Evolutionary conservation across 1,284 basidiomycete genomes (phyloP).

Genomic region (Fomitopsis schrenkii): DNA sequence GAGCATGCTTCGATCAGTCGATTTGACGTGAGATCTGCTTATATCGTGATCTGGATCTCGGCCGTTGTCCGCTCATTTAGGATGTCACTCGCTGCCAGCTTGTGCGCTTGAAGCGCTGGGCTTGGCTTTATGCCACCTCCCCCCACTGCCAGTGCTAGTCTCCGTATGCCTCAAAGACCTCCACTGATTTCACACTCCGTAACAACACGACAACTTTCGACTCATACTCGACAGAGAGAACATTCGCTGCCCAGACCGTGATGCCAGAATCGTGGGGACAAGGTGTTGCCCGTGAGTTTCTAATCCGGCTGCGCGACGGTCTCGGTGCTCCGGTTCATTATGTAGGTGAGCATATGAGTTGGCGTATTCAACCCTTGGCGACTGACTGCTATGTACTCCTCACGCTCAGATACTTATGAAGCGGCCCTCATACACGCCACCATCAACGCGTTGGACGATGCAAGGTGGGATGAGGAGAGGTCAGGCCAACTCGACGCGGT

Average conservation of each 20-base stretch:
- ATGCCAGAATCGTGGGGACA: background rate
- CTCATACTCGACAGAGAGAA: background rate
- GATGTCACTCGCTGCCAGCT: background rate
- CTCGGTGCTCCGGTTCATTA: background rate
- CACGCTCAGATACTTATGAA: background rate
- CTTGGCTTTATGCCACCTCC: background rate
- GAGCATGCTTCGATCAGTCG: background rate
- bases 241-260: background rate
- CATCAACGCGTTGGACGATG: background rate
- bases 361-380: background rate
- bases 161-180: background rate
- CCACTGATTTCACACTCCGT: no score
- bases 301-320: background rate
- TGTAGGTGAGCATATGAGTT: background rate
- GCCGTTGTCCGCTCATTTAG: background rate
- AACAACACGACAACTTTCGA: no score
- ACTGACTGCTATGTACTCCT: background rate
- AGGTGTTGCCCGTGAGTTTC: background rate
- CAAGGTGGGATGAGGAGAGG: background rate
- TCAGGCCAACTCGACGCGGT: slow-evolving; percentile 17
- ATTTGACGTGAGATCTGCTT: background rate
- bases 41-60: background rate
- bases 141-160: background rate
- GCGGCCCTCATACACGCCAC: slow-evolving; percentile 7
- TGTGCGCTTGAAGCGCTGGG: background rate